A percentile compares a stretch with the other conserved stretches of the same genome.
Evolutionary conservation across 1,139 yeast genomes (phyloP).

Genomic region (Hyphopichia fennica): DNA sequence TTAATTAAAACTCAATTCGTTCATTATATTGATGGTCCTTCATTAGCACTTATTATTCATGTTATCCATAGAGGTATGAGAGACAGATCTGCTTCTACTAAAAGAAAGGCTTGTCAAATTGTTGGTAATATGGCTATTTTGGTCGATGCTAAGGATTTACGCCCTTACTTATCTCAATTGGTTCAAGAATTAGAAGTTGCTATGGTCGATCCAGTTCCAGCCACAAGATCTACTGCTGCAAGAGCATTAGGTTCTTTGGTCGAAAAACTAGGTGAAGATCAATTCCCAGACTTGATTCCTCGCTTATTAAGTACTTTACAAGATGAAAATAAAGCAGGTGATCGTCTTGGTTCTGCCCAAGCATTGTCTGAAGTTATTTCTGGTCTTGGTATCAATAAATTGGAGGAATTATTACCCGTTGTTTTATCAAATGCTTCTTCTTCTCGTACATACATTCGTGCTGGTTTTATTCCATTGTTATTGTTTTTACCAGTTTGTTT

Average conservation of each 20-base stretch:
- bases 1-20: constrained; percentile 90
- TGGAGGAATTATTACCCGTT: constrained; percentile 84
- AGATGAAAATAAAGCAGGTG: constrained; percentile 84
- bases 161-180: constrained; percentile 77
- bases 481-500: constrained; percentile 92
- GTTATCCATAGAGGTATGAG: constrained; percentile 94
- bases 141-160: constrained; percentile 82
- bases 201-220: constrained; percentile 98
- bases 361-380: constrained; percentile 91
- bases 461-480: constrained; percentile 89
- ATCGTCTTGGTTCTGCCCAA: constrained; percentile 95
- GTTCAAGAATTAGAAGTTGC: constrained; percentile 85
- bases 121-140: constrained; percentile 98
- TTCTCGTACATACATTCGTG: constrained; percentile 71
- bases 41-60: constrained; percentile 90
- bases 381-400: constrained; percentile 83
- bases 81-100: constrained; percentile 88
- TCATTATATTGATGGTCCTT: constrained; percentile 97
- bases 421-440: constrained; percentile 74
- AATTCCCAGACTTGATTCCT: constrained; percentile 89
- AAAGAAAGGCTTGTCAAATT: constrained; percentile 94
- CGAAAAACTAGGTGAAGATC: constrained; percentile 93
- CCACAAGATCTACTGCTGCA: constrained; percentile 95
- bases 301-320: constrained; percentile 73
- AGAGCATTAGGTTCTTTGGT: constrained; percentile 96